Conservation (phyloP, 2,329 filamentous ascomycete genomes). For the Paracamarosporium sp. region DNA sequence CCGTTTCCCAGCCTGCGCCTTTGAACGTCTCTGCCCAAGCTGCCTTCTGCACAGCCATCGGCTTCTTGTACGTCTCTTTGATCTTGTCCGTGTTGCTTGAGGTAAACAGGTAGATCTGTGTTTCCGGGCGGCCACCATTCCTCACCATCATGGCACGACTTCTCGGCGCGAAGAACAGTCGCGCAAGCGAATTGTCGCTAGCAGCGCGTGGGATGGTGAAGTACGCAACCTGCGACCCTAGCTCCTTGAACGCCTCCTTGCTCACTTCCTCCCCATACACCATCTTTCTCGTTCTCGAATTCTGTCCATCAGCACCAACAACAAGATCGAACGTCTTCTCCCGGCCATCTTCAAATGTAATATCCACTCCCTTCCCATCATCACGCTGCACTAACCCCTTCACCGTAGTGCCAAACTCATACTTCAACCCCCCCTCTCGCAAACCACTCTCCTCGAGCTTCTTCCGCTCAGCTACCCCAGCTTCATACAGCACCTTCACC, state of each 20-base stretch:
- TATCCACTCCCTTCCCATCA: slow-evolving; percentile 35
- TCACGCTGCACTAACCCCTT: slow-evolving; percentile 39
- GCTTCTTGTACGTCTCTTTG: slow-evolving; percentile 21
- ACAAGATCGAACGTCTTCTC: slow-evolving; percentile 57
- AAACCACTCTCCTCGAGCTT: slow-evolving; percentile 22
- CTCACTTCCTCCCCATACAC: slow-evolving; percentile 8
- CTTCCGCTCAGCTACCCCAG: slow-evolving; percentile 49
- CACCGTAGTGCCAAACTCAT: slow-evolving; percentile 33
- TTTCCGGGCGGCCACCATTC: slow-evolving; percentile 42
- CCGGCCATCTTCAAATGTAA: slow-evolving; percentile 52
- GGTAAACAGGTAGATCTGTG: slow-evolving; percentile 50
- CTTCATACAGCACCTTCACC: slow-evolving; percentile 55
- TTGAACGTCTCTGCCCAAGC: slow-evolving; percentile 47
- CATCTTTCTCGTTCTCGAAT: slow-evolving; percentile 50
- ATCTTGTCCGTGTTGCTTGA: slow-evolving; percentile 30
- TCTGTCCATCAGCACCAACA: slow-evolving; percentile 62
- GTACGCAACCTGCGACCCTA: slow-evolving; percentile 41
- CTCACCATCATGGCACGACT: slow-evolving; percentile 50
- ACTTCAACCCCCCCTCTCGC: slow-evolving; percentile 30
- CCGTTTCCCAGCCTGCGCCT: slow-evolving; percentile 53
- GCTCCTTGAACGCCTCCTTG: slow-evolving; percentile 14
- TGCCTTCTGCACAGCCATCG: slow-evolving; percentile 46
- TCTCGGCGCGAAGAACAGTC: slow-evolving; percentile 42
- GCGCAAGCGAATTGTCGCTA: slow-evolving; percentile 44
- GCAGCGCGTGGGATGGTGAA: slow-evolving; percentile 42